phyloP scores from a whole-genome alignment of 1,284 basidiomycete genomes.

The Coriolopsis trogii region DNA sequence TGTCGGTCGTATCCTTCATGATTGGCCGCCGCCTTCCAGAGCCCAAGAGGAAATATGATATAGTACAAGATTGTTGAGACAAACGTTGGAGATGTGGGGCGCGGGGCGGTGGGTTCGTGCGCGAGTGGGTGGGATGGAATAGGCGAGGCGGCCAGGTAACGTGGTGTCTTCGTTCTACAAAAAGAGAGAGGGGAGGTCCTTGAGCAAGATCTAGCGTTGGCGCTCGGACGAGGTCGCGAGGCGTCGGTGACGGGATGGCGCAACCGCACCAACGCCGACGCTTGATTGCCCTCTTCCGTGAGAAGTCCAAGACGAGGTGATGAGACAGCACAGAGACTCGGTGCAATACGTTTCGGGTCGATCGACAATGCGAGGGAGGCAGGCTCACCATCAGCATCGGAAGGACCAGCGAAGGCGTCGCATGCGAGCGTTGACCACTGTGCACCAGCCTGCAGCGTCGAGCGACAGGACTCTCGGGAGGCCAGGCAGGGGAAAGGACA shows the following conservation, averaged over 20 bases:
- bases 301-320: constrained; percentile 9
- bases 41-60: constrained; percentile 22
- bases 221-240: constrained; percentile 3
- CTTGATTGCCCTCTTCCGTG: constrained; percentile 7
- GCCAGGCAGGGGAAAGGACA: constrained; percentile 16
- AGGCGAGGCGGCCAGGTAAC: constrained; percentile 22
- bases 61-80: constrained; percentile 21
- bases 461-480: constrained; percentile 43
- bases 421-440: constrained; percentile 21
- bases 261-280: constrained; percentile 4
- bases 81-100: constrained; percentile 5
- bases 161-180: constrained; percentile 28
- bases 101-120: constrained; percentile 8
- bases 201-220: constrained; percentile 9
- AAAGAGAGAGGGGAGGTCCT: constrained; percentile 18
- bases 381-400: constrained; percentile 25
- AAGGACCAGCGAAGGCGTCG: constrained; percentile 17
- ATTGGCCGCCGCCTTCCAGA: constrained; percentile 30
- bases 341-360: constrained; percentile 28
- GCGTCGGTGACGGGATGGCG: constrained; percentile 8
- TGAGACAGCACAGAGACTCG: constrained; percentile 16
- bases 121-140: constrained; percentile 22
- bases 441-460: constrained; percentile 46
- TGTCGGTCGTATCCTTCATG: constrained; percentile 28
- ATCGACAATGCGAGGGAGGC: constrained; percentile 43